phyloP scores from a whole-genome alignment of 2,329 filamentous ascomycete genomes.

The Beauveria sp. region DNA sequence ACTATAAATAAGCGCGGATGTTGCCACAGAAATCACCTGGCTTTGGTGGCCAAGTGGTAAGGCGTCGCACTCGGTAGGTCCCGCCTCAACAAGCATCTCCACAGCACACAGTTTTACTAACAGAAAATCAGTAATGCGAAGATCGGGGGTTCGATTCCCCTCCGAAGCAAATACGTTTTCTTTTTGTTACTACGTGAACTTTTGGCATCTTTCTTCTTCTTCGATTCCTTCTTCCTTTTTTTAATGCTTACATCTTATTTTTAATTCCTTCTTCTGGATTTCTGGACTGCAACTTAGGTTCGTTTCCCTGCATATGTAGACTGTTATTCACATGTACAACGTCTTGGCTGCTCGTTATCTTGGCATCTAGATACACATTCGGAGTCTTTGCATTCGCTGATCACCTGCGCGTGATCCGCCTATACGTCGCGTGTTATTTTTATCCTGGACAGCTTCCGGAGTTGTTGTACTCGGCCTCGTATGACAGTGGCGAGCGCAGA shows the following conservation, averaged over 20 bases:
- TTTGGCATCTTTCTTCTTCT: not conserved
- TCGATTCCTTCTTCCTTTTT: not conserved
- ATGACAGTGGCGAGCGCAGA: not conserved
- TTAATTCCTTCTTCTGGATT: too few relatives aligned
- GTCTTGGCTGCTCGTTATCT: too few relatives aligned
- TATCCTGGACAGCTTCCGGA: not conserved
- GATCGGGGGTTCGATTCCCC: conserved; percentile 14
- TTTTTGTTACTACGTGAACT: not conserved
- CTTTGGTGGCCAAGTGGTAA: conserved; percentile 14
- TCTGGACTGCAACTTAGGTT: too few relatives aligned
- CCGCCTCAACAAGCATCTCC: not conserved
- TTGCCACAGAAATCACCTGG: conserved; percentile 3
- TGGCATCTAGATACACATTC: too few relatives aligned
- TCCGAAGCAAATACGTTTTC: conserved; percentile 3
- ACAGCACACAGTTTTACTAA: not conserved
- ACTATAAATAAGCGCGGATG: not conserved
- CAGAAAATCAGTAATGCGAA: conserved; percentile 9
- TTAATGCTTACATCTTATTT: not conserved
- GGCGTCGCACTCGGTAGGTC: conserved; percentile 12
- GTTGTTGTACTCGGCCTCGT: not conserved
- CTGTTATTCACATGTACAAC: too few relatives aligned
- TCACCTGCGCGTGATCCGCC: too few relatives aligned
- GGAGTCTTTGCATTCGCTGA: too few relatives aligned
- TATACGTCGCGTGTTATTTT: not conserved
- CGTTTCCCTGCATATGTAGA: too few relatives aligned